These are phyloP conservation scores for Phylloporus sp. DNA, from an alignment of 768 basidiomycete genomes.

Conservation along the genomic window DNA sequence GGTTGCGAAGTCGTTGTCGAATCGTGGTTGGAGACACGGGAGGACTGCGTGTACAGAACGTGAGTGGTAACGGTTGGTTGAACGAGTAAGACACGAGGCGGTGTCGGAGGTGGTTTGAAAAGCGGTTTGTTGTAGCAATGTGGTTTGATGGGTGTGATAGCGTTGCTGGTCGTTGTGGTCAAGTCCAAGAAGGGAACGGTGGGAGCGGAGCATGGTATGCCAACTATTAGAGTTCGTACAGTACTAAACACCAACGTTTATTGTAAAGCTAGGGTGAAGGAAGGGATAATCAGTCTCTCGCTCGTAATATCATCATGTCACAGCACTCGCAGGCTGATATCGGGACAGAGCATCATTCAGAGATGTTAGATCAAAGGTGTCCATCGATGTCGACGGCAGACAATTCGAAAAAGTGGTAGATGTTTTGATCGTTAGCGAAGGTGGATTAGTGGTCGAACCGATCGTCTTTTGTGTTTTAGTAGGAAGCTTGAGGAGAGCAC, in stretches of 20 bases:
- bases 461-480: conserved; percentile 13
- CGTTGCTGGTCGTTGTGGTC: background rate
- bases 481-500: conserved; percentile 6
- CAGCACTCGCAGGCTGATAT: conserved; percentile 16
- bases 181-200: background rate
- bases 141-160: background rate
- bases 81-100: conserved; percentile 25
- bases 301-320: conserved; percentile 7
- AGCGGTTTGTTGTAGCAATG: background rate
- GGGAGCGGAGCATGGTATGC: conserved; percentile 4
- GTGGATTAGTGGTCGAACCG: background rate
- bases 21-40: background rate
- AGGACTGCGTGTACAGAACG: conserved; percentile 5
- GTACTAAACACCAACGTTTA: background rate
- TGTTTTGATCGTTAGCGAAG: conserved; percentile 13
- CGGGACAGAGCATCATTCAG: conserved; percentile 27
- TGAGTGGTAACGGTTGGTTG: conserved; percentile 1
- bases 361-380: conserved; percentile 23
- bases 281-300: background rate
- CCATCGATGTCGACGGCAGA: conserved; percentile 4
- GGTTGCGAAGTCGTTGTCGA: background rate
- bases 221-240: background rate
- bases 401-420: conserved; percentile 6
- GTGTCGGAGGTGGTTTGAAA: background rate
- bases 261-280: conserved; percentile 3